Percentiles rank a stretch among this genome's conserved stretches.
Evolutionary conservation across 371 early-diverging fungal species (phyloP).

Genomic region (Actinomucor elegans): DNA sequence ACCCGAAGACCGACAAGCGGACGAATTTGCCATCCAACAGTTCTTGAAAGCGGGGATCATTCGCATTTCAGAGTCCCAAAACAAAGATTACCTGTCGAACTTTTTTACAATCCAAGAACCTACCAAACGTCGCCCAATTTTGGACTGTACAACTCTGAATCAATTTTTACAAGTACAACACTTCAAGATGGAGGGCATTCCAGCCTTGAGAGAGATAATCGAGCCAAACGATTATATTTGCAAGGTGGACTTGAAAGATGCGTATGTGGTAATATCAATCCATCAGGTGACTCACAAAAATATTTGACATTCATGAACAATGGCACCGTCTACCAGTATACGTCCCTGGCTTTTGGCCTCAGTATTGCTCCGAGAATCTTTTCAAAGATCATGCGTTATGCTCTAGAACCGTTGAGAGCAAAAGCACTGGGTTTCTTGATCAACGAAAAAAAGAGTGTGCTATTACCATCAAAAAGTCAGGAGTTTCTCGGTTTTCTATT

Average conservation of each 20-base stretch:
- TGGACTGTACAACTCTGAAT: slow-evolving; percentile 10
- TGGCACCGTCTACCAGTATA: slow-evolving; percentile 11
- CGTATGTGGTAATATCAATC: slow-evolving; percentile 3
- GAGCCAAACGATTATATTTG: slow-evolving; percentile 3
- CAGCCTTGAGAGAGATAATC: neutral
- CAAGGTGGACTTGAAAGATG: slow-evolving; percentile 10
- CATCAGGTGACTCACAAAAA: neutral
- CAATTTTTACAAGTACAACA: slow-evolving; percentile 7
- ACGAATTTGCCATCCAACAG: too few relatives aligned
- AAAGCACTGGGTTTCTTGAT: slow-evolving; percentile 2
- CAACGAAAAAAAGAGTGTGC: slow-evolving; percentile 4
- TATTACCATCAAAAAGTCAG: neutral
- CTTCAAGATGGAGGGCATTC: slow-evolving; percentile 22
- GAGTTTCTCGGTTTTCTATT: slow-evolving; percentile 13
- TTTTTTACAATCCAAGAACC: slow-evolving; percentile 14
- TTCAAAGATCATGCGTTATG: slow-evolving; percentile 5
- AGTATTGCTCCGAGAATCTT: slow-evolving; percentile 7
- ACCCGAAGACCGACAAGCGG: neutral
- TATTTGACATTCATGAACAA: slow-evolving; percentile 4
- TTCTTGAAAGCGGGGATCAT: neutral
- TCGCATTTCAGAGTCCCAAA: neutral
- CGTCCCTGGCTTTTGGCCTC: slow-evolving; percentile 8
- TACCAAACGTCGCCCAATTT: slow-evolving; percentile 11
- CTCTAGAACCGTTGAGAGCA: neutral
- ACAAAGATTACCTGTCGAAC: neutral